Conservation (phyloP, 2,329 filamentous ascomycete genomes). For the Nothopassalora personata region DNA sequence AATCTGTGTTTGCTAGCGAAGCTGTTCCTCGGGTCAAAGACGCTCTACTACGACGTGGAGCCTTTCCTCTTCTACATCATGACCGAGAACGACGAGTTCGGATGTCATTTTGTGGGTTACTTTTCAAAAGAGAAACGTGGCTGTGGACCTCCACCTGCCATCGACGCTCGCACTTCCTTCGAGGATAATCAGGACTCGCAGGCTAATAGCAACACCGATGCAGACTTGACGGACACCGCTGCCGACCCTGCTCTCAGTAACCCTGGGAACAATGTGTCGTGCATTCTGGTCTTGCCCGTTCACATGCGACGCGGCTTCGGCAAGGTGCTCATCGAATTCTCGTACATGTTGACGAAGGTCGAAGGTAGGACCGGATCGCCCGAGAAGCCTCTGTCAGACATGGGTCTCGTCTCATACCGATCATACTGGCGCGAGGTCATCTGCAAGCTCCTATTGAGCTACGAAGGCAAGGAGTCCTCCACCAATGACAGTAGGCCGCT, state of each 20-base stretch:
- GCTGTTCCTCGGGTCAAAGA: conserved; percentile 96
- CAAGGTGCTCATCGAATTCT: conserved; percentile 95
- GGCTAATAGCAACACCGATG: not conserved
- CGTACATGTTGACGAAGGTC: conserved; percentile 87
- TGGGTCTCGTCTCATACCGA: conserved; percentile 93
- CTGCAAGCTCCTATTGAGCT: conserved; percentile 72
- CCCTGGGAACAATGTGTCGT: conserved; percentile 81
- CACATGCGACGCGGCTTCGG: conserved; percentile 97
- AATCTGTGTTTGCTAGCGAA: conserved; percentile 95
- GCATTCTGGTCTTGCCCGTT: conserved; percentile 91
- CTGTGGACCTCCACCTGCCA: conserved; percentile 61
- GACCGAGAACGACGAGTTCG: conserved; percentile 84
- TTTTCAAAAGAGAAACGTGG: conserved; percentile 94
- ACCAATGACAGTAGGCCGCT: conserved; percentile 29
- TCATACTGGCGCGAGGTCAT: conserved; percentile 94
- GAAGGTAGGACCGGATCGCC: conserved; percentile 93
- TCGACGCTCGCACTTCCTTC: conserved; percentile 36
- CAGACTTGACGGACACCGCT: conserved; percentile 18
- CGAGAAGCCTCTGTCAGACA: conserved; percentile 94
- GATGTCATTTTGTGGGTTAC: conserved; percentile 97
- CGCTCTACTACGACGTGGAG: conserved; percentile 95
- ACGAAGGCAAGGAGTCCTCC: conserved; percentile 39
- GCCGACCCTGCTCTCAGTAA: conserved; percentile 30
- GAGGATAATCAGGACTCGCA: conserved; percentile 13
- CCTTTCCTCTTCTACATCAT: conserved; percentile 97